These are phyloP conservation scores for Limnomonas spitsbergensis DNA, from an alignment of 139 green algal species.

Conservation along the genomic window DNA sequence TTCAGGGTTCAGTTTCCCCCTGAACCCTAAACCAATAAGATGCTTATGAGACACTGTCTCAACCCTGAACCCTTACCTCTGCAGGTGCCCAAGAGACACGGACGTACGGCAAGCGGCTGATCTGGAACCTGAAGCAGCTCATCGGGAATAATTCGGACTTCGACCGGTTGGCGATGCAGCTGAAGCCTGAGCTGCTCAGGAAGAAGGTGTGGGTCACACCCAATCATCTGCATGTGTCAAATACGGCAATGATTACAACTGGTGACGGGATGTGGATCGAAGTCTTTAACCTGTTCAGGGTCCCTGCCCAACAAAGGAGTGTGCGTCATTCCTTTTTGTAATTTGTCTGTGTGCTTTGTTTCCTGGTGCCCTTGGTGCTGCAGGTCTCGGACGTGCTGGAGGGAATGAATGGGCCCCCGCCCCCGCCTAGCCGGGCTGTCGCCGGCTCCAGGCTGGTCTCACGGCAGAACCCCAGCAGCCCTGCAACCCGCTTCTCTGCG, in stretches of 20 bases:
- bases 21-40: too few species aligned
- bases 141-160: slow-evolving; percentile 32
- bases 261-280: too few species aligned
- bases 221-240: too few species aligned
- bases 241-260: too few species aligned
- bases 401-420: slow-evolving; percentile 39
- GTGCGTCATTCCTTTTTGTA: too few species aligned
- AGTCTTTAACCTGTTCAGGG: too few species aligned
- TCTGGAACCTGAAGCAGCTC: slow-evolving; percentile 50
- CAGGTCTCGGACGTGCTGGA: slow-evolving; percentile 47
- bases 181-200: slow-evolving; percentile 30
- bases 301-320: too few species aligned
- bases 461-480: neutral
- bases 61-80: neutral
- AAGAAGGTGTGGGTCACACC: slow-evolving; percentile 41
- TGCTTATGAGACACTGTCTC: too few species aligned
- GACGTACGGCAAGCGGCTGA: slow-evolving; percentile 72
- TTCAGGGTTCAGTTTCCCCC: too few species aligned
- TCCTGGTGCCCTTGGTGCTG: too few species aligned
- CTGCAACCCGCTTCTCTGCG: neutral
- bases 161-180: slow-evolving; percentile 31
- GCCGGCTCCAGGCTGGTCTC: neutral
- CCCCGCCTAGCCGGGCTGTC: slow-evolving; percentile 18
- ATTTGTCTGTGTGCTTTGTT: too few species aligned
- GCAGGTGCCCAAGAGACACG: slow-evolving; percentile 55